Percentiles rank a stretch among this genome's conserved stretches.
Conservation (phyloP, 2,329 filamentous ascomycete genomes). For the Monosporascus sp. region DNA sequence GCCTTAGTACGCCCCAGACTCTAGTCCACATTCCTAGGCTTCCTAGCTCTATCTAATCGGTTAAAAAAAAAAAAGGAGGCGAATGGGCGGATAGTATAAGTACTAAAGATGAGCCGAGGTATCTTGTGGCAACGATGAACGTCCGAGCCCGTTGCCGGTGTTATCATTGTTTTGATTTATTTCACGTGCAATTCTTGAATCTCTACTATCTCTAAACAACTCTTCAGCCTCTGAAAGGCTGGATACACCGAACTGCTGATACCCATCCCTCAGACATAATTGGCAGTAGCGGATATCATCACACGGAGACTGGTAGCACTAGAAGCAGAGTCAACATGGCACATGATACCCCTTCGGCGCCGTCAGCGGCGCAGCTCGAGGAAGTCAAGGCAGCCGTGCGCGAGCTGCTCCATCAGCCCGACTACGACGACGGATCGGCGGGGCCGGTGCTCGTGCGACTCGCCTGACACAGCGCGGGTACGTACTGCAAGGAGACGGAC, state of each 20-base stretch:
- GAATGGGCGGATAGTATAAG: background rate
- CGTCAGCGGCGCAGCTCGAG: slow-evolving; percentile 20
- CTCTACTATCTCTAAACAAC: no score
- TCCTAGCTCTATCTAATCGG: background rate
- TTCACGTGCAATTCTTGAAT: no score
- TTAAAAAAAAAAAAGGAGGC: background rate
- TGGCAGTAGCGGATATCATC: no score
- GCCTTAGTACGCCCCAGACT: no score
- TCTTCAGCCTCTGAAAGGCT: no score
- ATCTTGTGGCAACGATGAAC: background rate
- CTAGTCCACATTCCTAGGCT: no score
- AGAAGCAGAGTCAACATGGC: background rate
- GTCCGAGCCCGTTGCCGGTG: no score
- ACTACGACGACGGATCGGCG: slow-evolving; percentile 59
- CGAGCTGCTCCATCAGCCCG: slow-evolving; percentile 51
- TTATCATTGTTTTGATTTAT: no score
- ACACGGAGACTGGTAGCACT: no score
- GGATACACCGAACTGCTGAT: no score
- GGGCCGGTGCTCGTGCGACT: slow-evolving; percentile 59
- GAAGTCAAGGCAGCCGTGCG: slow-evolving; percentile 48
- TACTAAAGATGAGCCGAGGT: background rate
- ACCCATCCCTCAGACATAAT: no score
- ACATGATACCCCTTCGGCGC: slow-evolving; percentile 2
- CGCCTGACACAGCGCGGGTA: slow-evolving; percentile 61
- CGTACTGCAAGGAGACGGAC: slow-evolving; percentile 52